These are phyloP conservation scores for Mangifera indica DNA, from an alignment of 345 rosid species.

Conservation along the genomic window DNA sequence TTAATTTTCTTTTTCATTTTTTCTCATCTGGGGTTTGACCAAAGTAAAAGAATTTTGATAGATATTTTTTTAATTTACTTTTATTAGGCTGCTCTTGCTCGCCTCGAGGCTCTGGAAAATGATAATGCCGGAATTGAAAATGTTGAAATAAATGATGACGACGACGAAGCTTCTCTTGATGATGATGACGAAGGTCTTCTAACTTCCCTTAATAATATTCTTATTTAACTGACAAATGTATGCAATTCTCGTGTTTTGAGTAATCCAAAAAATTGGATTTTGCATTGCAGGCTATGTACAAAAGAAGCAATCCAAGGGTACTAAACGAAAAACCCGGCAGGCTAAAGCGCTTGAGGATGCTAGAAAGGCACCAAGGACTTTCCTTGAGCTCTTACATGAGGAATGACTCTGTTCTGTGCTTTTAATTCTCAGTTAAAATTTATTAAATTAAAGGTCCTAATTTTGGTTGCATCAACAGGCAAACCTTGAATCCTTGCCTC, in stretches of 20 bases:
- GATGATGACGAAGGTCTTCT: constrained; percentile 73
- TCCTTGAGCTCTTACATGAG: constrained; percentile 88
- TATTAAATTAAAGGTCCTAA: not conserved
- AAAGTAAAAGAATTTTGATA: not conserved
- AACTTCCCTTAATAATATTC: not conserved
- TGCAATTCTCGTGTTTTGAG: not conserved
- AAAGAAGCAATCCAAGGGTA: constrained; percentile 71
- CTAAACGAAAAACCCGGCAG: constrained; percentile 87
- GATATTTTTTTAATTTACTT: not conserved
- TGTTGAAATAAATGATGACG: constrained; percentile 66
- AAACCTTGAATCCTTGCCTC: constrained; percentile 74
- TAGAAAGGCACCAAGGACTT: constrained; percentile 82
- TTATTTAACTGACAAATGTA: not conserved
- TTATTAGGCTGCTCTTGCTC: constrained; percentile 71
- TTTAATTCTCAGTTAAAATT: not conserved
- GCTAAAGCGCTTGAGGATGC: constrained; percentile 94
- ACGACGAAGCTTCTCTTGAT: constrained; percentile 76
- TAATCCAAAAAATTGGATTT: not conserved
- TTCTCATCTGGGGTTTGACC: not conserved
- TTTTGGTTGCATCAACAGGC: constrained; percentile 43
- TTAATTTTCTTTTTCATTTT: not conserved
- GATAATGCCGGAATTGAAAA: constrained; percentile 72
- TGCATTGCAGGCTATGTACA: constrained; percentile 55
- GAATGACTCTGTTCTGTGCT: constrained; percentile 16
- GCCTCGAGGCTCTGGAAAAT: constrained; percentile 90